Base-by-base conservation (phyloP, 2,329 filamentous ascomycete genomes). In the Chrysoporthe austroafricana region DNA sequence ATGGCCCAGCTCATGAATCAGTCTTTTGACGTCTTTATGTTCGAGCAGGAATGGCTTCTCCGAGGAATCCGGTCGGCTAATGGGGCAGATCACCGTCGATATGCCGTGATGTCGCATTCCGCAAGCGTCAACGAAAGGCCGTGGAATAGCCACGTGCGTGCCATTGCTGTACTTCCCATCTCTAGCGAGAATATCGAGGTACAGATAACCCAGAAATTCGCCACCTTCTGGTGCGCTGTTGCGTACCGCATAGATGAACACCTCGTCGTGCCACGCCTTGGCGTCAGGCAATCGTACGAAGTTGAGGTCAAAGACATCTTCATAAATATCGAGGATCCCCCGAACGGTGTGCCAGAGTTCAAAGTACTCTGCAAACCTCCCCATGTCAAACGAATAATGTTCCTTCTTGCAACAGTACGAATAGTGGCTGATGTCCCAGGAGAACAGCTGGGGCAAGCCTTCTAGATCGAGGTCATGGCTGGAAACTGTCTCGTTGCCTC, bases 1-100 rank as follows among this genome's bases (percentile, higher is more conserved):
- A 34, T 61, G 58, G 4, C 39, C 58, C 7, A 61, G 13, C 13
- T 61, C 58, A 16, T 61, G 58, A 18, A 61, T 36, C 21, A 61
- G 13, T 21, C 32, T 44, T 26, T 46, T 43, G 14, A 61, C 4
- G 7, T 61, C 39, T 16, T 46, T 61, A 21, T 61, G 39, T 11
- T 61, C 32, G n/a, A 61, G 58, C 26, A 61, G 50, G 6, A 54
- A 5, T 26, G 50, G 50, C 50, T 54, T 2, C 26, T 32, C 50
- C 13, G 14, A 11, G 14, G 50, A 54, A 5, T 32, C 50, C 26
- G 50, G 5, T 26, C 50, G 50, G 50, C 50, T 54, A 21, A 54
- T 34, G 26, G 50, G 9, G 11, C 50, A 54, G 50, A 54, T 54
- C 11, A 54, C 50, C 50, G 50, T 16, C 21, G 50, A 54, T 26